Conservation (phyloP, 2,329 filamentous ascomycete species). For the Mollisiaceae sp. region DNA sequence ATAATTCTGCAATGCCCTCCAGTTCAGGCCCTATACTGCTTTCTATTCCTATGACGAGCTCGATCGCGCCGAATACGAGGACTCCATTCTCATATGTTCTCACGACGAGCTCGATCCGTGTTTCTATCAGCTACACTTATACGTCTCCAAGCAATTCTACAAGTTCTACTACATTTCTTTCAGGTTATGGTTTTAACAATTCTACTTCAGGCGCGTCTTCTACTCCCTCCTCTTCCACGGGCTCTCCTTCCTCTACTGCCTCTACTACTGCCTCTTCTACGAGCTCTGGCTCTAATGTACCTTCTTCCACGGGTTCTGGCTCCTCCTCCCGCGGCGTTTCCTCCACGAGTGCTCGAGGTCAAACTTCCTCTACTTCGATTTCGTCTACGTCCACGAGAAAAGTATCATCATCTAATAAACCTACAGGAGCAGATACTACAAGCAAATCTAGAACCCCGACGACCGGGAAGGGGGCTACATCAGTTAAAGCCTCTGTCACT, state of each 20-base stretch:
- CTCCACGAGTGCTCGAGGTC: constrained; percentile 7
- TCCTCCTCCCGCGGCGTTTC: constrained; percentile 15
- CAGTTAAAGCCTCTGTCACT: constrained; percentile 28
- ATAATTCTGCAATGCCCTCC: background rate
- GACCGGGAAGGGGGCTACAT: background rate
- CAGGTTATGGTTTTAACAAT: constrained; percentile 29
- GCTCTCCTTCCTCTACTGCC: constrained; percentile 17
- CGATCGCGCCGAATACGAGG: background rate
- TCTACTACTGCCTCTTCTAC: constrained; percentile 20
- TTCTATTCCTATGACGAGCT: constrained; percentile 2
- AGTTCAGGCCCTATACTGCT: constrained; percentile 6
- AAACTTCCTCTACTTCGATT: constrained; percentile 15
- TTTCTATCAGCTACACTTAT: constrained; percentile 20
- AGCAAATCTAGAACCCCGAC: constrained; percentile 16
- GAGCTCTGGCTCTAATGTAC: constrained; percentile 12
- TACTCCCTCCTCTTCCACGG: constrained; percentile 27
- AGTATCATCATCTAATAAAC: constrained; percentile 23
- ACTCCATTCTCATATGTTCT: background rate
- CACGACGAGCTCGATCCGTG: constrained; percentile 8
- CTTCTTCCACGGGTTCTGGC: constrained; percentile 17
- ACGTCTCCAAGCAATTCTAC: constrained; percentile 22
- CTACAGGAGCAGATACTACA: constrained; percentile 20
- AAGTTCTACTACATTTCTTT: constrained; percentile 24
- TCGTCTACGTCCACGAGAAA: constrained; percentile 14
- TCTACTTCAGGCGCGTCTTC: constrained; percentile 26